phyloP scores from a whole-genome alignment of 306 rosid genomes.

The Canavalia gladiata region DNA sequence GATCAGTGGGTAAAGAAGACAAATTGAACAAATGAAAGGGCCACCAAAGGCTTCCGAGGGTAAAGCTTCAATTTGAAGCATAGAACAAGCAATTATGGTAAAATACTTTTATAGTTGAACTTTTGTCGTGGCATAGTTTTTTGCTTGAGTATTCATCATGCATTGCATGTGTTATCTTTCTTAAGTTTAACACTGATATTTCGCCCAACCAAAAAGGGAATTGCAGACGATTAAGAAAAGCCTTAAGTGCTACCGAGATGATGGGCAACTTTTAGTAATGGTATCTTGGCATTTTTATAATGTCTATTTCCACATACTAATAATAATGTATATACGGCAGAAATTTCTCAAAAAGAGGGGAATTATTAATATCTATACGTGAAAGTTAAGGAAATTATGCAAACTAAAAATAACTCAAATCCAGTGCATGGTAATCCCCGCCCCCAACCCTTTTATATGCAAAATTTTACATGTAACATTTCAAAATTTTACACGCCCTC shows the following conservation, averaged over 20 bases:
- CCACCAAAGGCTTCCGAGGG: slow-evolving; percentile 31
- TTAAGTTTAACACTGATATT: slow-evolving; percentile 18
- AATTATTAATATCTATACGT: too few relatives aligned
- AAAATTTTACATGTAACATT: too few relatives aligned
- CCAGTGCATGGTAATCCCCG: too few relatives aligned
- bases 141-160: slow-evolving; percentile 39
- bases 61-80: slow-evolving; percentile 52
- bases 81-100: slow-evolving; percentile 28
- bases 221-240: slow-evolving; percentile 8
- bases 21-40: slow-evolving; percentile 36
- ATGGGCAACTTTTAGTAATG: background rate
- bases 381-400: too few relatives aligned
- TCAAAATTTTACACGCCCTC: too few relatives aligned
- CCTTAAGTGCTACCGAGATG: background rate
- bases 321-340: too few relatives aligned
- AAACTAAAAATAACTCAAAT: too few relatives aligned
- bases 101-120: slow-evolving; percentile 39
- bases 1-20: slow-evolving; percentile 43
- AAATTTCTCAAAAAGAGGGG: too few relatives aligned
- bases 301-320: background rate
- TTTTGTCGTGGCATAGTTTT: slow-evolving; percentile 32
- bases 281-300: background rate
- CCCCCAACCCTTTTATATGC: too few relatives aligned
- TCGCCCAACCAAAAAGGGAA: slow-evolving; percentile 21
- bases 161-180: slow-evolving; percentile 21